Percentiles rank a stretch among this genome's conserved stretches.
These are phyloP conservation scores for Hyaloscypha finlandica DNA, from an alignment of 495 filamentous ascomycete genomes.

Conservation along the genomic window DNA sequence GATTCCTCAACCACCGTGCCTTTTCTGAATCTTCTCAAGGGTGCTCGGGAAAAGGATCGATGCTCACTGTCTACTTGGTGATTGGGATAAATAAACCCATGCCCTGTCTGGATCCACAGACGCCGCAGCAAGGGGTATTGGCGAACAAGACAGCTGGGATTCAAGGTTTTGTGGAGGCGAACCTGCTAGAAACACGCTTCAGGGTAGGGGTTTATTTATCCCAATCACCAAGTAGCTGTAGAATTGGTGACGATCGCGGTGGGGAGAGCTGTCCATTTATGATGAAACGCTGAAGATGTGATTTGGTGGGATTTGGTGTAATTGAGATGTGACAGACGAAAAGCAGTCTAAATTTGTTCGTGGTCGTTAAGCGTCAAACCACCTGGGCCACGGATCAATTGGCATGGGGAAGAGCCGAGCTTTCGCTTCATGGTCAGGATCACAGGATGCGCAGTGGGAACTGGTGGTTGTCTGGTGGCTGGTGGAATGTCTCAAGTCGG, in stretches of 20 bases:
- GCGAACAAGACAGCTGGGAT: too few relatives aligned
- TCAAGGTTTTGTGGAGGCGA: too few relatives aligned
- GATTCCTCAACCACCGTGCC: neutral
- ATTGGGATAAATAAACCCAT: too few relatives aligned
- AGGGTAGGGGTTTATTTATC: too few relatives aligned
- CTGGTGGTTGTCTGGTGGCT: too few relatives aligned
- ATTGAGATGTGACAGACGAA: neutral
- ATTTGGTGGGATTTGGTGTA: neutral
- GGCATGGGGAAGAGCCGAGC: neutral
- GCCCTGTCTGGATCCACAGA: too few relatives aligned
- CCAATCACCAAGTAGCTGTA: too few relatives aligned
- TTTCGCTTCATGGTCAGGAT: neutral
- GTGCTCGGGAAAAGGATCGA: too few relatives aligned
- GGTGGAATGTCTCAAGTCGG: slow-evolving; percentile 9
- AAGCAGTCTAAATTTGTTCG: neutral
- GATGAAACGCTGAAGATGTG: slow-evolving; percentile 2
- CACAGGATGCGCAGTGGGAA: neutral
- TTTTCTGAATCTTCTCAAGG: neutral
- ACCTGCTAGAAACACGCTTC: too few relatives aligned
- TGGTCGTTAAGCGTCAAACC: slow-evolving; percentile 4
- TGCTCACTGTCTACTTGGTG: too few relatives aligned
- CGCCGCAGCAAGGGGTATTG: too few relatives aligned
- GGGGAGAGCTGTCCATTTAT: neutral
- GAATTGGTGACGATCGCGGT: neutral
- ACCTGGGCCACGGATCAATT: neutral